Evolutionary conservation across 148 eudicot species (phyloP), one percentile per base, ranked within the genome.

Genomic region (Euryodendron excelsum): DNA sequence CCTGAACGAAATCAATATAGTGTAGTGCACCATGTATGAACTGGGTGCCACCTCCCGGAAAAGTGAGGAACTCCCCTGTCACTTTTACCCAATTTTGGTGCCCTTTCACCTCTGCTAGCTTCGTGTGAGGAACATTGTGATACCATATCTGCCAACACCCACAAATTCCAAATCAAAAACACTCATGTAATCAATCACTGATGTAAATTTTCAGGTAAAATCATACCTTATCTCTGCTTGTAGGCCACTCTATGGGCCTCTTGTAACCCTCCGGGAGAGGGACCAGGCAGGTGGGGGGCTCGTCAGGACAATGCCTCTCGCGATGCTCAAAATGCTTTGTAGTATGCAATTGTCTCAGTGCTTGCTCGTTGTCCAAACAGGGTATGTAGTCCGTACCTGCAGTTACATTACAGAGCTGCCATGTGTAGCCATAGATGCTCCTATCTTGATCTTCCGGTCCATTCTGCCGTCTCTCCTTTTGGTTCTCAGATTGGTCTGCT

Each of bases 1-100:
- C 80, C 73, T 93, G 87, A 71, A 91, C 45, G 80, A 90, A 90
- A 61, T 93, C 94, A 50, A 93, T 87, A 80, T 93, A 93, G 79
- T 89, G 91, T 36, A 89, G 83, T 6, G 98, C 98, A 47, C 98
- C 98, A 60, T 91, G 91, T 37, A 91, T 88, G 78, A 93, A 93
- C 71, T 93, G 96, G 28, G 98, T 93, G 58, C 98, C 98, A 70
- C 98, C 98, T 10, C 96, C 98, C 0, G 94, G 96, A 78, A 91
- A 93, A 12, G 90, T 87, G 34, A 93, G 81, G 77, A 82, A 90
- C 67, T 91, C 94, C 25, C 96, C 94, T 5, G 89, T 55, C 69
- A 90, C 77, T 83, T 91, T 90, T 36, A 93, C 90, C 96, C 98
- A 91, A 80, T 93, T 93, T 47, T 93, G 96, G 72, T 93, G 93